Evolutionary conservation across 805 yeast species (phyloP).

Genomic region (Torulaspora delbrueckii): DNA sequence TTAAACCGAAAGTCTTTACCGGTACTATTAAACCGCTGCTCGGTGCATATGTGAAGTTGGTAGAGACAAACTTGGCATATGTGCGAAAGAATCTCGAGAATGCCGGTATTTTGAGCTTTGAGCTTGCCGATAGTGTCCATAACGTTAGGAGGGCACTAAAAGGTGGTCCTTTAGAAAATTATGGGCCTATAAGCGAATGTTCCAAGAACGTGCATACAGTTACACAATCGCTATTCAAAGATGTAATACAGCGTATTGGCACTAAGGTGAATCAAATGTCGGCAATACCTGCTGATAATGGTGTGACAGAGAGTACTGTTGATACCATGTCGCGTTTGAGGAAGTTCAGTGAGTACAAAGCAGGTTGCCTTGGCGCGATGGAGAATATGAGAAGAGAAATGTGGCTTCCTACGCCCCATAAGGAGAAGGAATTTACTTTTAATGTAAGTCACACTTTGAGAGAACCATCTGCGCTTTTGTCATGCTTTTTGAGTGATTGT

Average conservation of each 20-base stretch:
- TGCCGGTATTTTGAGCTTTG: slow-evolving; percentile 53
- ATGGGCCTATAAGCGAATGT: slow-evolving; percentile 26
- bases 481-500: slow-evolving; percentile 69
- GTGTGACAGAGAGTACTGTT: slow-evolving; percentile 67
- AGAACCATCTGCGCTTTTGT: slow-evolving; percentile 47
- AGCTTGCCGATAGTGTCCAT: slow-evolving; percentile 48
- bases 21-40: slow-evolving; percentile 36
- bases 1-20: slow-evolving; percentile 30
- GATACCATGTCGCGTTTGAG: slow-evolving; percentile 65
- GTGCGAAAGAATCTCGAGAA: slow-evolving; percentile 41
- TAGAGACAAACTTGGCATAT: slow-evolving; percentile 37
- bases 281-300: slow-evolving; percentile 58
- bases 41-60: slow-evolving; percentile 38
- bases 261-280: slow-evolving; percentile 43
- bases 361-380: slow-evolving; percentile 47
- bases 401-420: slow-evolving; percentile 59
- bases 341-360: slow-evolving; percentile 56
- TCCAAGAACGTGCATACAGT: slow-evolving; percentile 24
- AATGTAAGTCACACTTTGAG: slow-evolving; percentile 9
- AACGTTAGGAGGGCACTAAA: slow-evolving; percentile 35
- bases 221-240: slow-evolving; percentile 46
- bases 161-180: slow-evolving; percentile 25
- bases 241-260: slow-evolving; percentile 54
- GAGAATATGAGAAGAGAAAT: slow-evolving; percentile 50
- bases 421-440: slow-evolving; percentile 28